Evolutionary conservation across 1,284 basidiomycete species (phyloP), one percentile per base, ranked within the genome.

Genomic region (Naganishia cerealis): DNA sequence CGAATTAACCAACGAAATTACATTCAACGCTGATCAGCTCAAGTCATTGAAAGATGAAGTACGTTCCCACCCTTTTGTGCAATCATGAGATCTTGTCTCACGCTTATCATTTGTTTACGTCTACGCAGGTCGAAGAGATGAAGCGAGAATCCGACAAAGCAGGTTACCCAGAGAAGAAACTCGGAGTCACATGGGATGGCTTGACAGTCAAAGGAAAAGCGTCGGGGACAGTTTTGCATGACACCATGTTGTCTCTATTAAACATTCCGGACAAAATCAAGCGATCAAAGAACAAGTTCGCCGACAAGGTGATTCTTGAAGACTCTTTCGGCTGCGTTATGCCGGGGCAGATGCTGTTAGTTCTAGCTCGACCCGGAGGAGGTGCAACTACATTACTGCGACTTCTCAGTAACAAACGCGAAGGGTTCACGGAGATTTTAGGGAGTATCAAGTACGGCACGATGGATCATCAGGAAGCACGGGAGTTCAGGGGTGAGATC

Each of bases 301-400:
- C 46, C 36, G 65, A 69, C 42, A 59, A 68, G 43, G 52, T 57
- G 13, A 66, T 79, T 15, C 42, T 78, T 63, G 74, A 77, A 57
- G 76, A 76, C 54, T 76, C 76, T 57, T 72, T 67, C 21, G 77
- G 78, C 53, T 40, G 74, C 1, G 77, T 80, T 42, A 61, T 69
- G 53, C 71, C 78, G 0, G 78, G 78, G 57, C 77, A 81, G 72
- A 79, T 78, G 76, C 75, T 79, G 73, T 72, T 81, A 55, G 77
- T 77, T 53, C 74, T 81, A 18, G 80, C 78, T 15, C 73, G 81
- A 53, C 82, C 82, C 0, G 81, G 81, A 13, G 73, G 77, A 0
- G 82, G 82, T 26, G 82, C 81, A 73, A 80, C 80, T 13, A 83
- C 82, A 0, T 80, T 83, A 71, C 77, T 83, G 72, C 81, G 82